A percentile compares a stretch with the other conserved stretches of the same genome.
phyloP scores from a whole-genome alignment of 495 filamentous ascomycete species.

The Letharia lupina region DNA sequence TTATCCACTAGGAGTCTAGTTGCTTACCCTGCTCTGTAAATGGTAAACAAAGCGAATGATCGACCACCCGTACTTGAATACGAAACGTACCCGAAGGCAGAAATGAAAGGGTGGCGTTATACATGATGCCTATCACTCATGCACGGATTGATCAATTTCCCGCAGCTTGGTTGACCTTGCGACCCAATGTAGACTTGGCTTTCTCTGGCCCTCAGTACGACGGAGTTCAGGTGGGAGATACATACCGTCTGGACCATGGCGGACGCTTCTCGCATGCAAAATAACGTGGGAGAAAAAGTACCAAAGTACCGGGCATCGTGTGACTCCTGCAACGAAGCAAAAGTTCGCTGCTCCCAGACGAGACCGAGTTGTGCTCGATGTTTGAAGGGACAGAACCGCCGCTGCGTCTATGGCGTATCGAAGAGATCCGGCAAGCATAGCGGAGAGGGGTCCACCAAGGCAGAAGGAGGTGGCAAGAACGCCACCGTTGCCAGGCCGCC shows the following conservation, averaged over 20 bases:
- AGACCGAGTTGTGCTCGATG: not conserved
- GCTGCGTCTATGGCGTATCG: not conserved
- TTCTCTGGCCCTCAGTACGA: not conserved
- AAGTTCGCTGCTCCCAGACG: slow-evolving; percentile 1
- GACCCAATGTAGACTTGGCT: not conserved
- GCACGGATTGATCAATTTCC: not conserved
- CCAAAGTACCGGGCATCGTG: not conserved
- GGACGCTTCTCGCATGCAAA: not conserved
- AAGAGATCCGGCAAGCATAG: slow-evolving; percentile 1
- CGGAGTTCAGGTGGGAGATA: not conserved
- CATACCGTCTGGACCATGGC: not conserved
- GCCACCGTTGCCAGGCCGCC: not conserved
- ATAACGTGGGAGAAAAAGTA: not conserved
- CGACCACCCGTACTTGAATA: not conserved
- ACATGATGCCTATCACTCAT: not conserved
- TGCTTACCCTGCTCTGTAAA: not conserved
- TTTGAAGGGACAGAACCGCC: not conserved
- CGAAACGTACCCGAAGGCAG: not conserved
- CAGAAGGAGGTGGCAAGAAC: not conserved
- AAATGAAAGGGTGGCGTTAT: not conserved
- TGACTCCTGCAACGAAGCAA: slow-evolving; percentile 1
- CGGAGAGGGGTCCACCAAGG: not conserved
- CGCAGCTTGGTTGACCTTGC: not conserved
- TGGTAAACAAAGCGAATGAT: not conserved
- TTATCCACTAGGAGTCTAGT: not conserved